A percentile compares a stretch with the other conserved stretches of the same genome.
Evolutionary conservation across 2,329 filamentous ascomycete genomes (phyloP).

Genomic region (Iodosphaeria phyllophila): DNA sequence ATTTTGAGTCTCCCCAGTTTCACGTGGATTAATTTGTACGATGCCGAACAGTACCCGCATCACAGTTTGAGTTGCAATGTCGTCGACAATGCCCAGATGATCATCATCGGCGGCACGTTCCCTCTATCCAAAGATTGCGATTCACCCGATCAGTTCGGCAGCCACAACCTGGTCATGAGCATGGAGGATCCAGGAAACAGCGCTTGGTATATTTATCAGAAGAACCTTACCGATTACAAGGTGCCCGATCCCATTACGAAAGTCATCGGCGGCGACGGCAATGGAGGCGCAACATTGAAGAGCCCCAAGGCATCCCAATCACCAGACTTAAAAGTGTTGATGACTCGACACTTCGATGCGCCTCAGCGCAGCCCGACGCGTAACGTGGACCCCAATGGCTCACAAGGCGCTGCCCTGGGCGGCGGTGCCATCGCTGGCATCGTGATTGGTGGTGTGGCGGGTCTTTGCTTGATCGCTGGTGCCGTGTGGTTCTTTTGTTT

Average conservation of each 20-base stretch:
- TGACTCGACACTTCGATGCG: conserved; percentile 27
- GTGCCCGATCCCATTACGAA: conserved; percentile 31
- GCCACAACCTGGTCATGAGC: conserved; percentile 35
- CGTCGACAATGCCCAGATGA: conserved; percentile 36
- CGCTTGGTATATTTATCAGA: conserved; percentile 30
- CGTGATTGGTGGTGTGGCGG: neutral
- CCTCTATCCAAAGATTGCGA: conserved; percentile 29
- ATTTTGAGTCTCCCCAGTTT: conserved; percentile 44
- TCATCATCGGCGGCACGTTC: conserved; percentile 43
- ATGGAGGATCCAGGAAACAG: conserved; percentile 24
- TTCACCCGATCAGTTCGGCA: conserved; percentile 28
- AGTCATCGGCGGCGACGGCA: conserved; percentile 28
- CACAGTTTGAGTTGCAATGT: conserved; percentile 41
- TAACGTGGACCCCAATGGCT: conserved; percentile 8
- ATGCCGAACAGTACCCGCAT: conserved; percentile 24
- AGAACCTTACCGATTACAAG: conserved; percentile 29
- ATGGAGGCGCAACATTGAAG: conserved; percentile 33
- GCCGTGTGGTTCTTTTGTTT: no score
- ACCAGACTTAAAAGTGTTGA: conserved; percentile 31
- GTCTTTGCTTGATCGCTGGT: no score
- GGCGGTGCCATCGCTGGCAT: conserved; percentile 17
- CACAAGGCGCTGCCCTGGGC: conserved; percentile 9
- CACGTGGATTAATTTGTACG: conserved; percentile 39
- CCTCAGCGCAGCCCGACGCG: conserved; percentile 31
- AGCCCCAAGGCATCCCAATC: conserved; percentile 31